phyloP scores from a whole-genome alignment of 2,329 filamentous ascomycete genomes.

The Sporothrix inflata region DNA sequence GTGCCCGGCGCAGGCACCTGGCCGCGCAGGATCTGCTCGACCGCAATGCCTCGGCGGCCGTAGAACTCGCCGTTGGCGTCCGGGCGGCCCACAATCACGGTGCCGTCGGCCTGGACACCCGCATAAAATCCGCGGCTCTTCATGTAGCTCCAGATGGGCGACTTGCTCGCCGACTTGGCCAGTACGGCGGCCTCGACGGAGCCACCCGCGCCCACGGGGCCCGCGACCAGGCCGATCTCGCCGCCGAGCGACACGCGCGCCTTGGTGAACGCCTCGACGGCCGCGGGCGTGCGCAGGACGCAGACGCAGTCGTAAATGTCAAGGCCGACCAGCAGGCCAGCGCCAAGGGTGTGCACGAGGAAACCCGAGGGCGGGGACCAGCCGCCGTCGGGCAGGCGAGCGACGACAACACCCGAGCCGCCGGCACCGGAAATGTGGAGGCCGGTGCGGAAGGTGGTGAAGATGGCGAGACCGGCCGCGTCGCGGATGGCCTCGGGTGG shows the following conservation, averaged over 20 bases:
- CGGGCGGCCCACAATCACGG: slow-evolving; percentile 70
- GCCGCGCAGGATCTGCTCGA: slow-evolving; percentile 32
- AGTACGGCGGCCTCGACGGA: slow-evolving; percentile 69
- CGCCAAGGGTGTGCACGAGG: slow-evolving; percentile 68
- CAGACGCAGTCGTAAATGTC: slow-evolving; percentile 79
- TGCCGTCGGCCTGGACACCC: slow-evolving; percentile 73
- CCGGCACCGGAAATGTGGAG: slow-evolving; percentile 60
- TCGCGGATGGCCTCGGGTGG: slow-evolving; percentile 53
- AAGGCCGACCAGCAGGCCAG: slow-evolving; percentile 71
- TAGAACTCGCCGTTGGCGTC: slow-evolving; percentile 77
- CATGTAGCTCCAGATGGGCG: slow-evolving; percentile 62
- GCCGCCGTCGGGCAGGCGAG: slow-evolving; percentile 57
- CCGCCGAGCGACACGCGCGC: slow-evolving; percentile 76
- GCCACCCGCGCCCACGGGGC: slow-evolving; percentile 70
- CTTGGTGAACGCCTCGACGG: slow-evolving; percentile 68
- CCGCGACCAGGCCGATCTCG: slow-evolving; percentile 75
- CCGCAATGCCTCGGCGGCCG: slow-evolving; percentile 44
- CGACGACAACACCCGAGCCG: slow-evolving; percentile 62
- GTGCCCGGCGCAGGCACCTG: slow-evolving; percentile 33
- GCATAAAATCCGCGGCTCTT: slow-evolving; percentile 74
- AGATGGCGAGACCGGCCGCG: slow-evolving; percentile 70
- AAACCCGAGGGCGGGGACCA: slow-evolving; percentile 78
- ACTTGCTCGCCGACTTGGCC: slow-evolving; percentile 37
- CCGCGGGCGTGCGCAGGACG: slow-evolving; percentile 69
- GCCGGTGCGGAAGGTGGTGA: slow-evolving; percentile 66